A percentile compares a stretch with the other conserved stretches of the same genome.
These are phyloP conservation scores for Camptophora hylomeconis DNA, from an alignment of 2,329 filamentous ascomycete genomes.

Conservation along the genomic window DNA sequence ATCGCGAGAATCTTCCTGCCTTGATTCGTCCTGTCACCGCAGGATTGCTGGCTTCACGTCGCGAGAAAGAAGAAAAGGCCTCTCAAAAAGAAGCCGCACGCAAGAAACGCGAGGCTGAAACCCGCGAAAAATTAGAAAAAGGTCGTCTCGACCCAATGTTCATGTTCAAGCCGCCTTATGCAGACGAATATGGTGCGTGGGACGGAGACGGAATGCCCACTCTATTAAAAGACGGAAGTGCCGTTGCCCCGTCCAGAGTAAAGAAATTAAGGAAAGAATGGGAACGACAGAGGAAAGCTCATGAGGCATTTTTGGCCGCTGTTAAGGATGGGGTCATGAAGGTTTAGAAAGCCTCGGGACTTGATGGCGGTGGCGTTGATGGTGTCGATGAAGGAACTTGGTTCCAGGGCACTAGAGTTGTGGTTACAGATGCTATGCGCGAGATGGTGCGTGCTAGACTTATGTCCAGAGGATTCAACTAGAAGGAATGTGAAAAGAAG, in stretches of 20 bases:
- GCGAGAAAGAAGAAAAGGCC: conserved; percentile 39
- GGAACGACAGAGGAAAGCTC: conserved; percentile 77
- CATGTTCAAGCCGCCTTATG: conserved; percentile 41
- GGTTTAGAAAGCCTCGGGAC: too few species aligned
- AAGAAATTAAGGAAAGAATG: conserved; percentile 85
- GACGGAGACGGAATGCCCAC: conserved; percentile 71
- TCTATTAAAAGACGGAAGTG: conserved; percentile 62
- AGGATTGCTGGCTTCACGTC: conserved; percentile 41
- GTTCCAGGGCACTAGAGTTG: too few species aligned
- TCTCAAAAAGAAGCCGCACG: conserved; percentile 39
- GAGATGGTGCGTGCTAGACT: too few species aligned
- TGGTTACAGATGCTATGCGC: too few species aligned
- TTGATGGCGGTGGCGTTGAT: too few species aligned
- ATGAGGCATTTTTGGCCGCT: conserved; percentile 46
- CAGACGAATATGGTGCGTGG: conserved; percentile 59
- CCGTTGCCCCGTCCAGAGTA: conserved; percentile 62
- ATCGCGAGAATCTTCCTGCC: conserved; percentile 56
- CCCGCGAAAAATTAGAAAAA: conserved; percentile 38
- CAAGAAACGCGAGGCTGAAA: conserved; percentile 44
- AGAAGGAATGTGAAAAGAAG: too few species aligned
- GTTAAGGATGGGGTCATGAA: conserved; percentile 7
- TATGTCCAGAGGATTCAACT: too few species aligned
- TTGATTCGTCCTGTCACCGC: conserved; percentile 57
- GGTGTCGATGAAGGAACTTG: too few species aligned
- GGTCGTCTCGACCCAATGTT: conserved; percentile 44